A percentile compares a stretch with the other conserved stretches of the same genome.
These are phyloP conservation scores for Cenchrus fungigraminus DNA, from an alignment of 176 grass and related monocot species.

Conservation along the genomic window DNA sequence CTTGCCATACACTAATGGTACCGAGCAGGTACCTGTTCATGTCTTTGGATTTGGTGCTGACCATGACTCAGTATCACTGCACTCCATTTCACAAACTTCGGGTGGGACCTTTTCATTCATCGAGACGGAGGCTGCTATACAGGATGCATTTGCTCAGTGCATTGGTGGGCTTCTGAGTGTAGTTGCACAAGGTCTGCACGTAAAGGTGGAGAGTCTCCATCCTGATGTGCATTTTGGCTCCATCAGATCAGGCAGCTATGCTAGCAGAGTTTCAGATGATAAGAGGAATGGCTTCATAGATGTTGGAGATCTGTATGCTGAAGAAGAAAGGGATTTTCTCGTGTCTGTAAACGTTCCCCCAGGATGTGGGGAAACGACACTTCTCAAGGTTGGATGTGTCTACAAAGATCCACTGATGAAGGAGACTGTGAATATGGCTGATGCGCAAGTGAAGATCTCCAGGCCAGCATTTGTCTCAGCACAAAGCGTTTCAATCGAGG, in stretches of 20 bases:
- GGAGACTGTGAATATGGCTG: slow-evolving; percentile 58
- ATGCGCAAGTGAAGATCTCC: slow-evolving; percentile 69
- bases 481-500: slow-evolving; percentile 66
- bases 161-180: slow-evolving; percentile 94
- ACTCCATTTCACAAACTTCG: slow-evolving; percentile 89
- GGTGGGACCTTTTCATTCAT: slow-evolving; percentile 95
- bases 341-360: slow-evolving; percentile 74
- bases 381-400: slow-evolving; percentile 68
- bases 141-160: slow-evolving; percentile 96
- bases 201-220: slow-evolving; percentile 63
- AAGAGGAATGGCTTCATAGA: slow-evolving; percentile 65
- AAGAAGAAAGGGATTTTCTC: slow-evolving; percentile 92
- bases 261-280: slow-evolving; percentile 56
- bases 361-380: slow-evolving; percentile 41
- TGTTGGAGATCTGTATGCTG: slow-evolving; percentile 86
- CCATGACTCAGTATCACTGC: slow-evolving; percentile 79
- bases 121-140: slow-evolving; percentile 81
- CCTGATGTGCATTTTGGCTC: slow-evolving; percentile 59
- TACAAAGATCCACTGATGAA: slow-evolving; percentile 84
- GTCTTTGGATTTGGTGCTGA: slow-evolving; percentile 89
- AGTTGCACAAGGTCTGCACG: slow-evolving; percentile 69
- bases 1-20: slow-evolving; percentile 58
- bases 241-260: slow-evolving; percentile 87
- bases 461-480: slow-evolving; percentile 58
- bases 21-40: slow-evolving; percentile 75